Evolutionary conservation across 139 green algal species (phyloP), one percentile per base, ranked within the genome.

Genomic region (Spirogloea muscicola): DNA sequence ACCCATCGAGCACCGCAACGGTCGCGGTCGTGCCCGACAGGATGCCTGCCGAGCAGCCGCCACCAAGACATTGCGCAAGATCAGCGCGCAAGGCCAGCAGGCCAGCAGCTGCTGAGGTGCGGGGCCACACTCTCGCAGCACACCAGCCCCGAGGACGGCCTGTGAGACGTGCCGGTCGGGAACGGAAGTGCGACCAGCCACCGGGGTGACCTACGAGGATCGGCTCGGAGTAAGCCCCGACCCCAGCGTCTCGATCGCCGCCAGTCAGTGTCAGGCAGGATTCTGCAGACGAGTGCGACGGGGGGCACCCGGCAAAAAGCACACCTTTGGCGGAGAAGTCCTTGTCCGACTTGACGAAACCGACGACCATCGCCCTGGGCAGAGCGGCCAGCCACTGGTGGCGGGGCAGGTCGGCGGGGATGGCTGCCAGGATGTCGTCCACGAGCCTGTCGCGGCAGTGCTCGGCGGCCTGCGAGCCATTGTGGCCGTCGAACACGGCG

Each of bases 401-500:
- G 29, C 57, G 57, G 29, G 13, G 13, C 36, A 55, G 16, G 7
- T 25, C 6, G 25, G 21, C 18, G 9, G 37, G 16, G 16, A 72
- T 58, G n/a, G n/a, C 67, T 13, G 67, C 46, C 36, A 37, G 55
- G 7, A 76, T 18, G 49, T 52, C 48, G 29, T 76, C 6, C 16
- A 44, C 25, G 25, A 76, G 55, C 16, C 49, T 18, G 5, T 76
- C 52, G 18, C 10, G 9, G 39, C 39, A 31, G 41, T 60, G 59
- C 18, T 16, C 60, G 13, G 52, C 49, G 18, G n/a, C 37, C 49
- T 51, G 57, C 34, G 33, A 13, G 40, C 85, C 86, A 41, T 90
- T 90, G 76, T 90, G 86, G 0, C 86, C 86, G 65, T 90, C 86
- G 58, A 84, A 87, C 16, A 90, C 68, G 2, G 51, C 74, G 59